Evolutionary conservation across 495 filamentous ascomycete species (phyloP), one percentile per base, ranked within the genome.

Genomic region (Opeltia flavorubescens): DNA sequence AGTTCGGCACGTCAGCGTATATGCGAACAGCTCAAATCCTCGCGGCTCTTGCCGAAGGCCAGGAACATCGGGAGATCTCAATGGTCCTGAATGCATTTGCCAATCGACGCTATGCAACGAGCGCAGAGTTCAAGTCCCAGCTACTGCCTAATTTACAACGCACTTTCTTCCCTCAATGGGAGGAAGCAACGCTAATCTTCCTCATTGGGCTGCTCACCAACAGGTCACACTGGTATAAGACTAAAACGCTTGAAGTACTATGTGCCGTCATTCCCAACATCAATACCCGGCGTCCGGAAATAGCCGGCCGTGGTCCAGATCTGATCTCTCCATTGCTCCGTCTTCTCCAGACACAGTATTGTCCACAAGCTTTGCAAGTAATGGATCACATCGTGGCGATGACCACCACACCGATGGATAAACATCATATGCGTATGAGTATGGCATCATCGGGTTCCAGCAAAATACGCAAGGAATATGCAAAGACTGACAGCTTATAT

Each of bases 361-460:
- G 88, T 59, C 83, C 86, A 51, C 84, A 91, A 58, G 89, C 91
- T 15, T 63, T 99, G 12, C 78, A 85, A 43, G 87, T 96, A 11
- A 67, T 99, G 44, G 91, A 96, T 60, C 81, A 93, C 47, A 89
- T 95, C 58, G 86, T 95, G 75, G 84, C 80, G 25, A 89, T 99
- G 68, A 84, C 88, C 0, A 86, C 85, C 0, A 94, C 88, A 17
- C 80, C 88, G 2, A 86, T 94, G 77, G 89, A 95, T 63, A 82
- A 81, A 49, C 86, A 94, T 54, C 87, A 95, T 54, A 67, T 99
- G 35, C 77, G 91, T 20, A 99, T 96, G 91, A 94, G 86, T 63
- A 94, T 96, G 83, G 86, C 84, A 5, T 74, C 80, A 30, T 77
- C 77, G 20, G 83, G 83, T 17, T 89, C 86, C 1, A 81, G 84